phyloP scores from a whole-genome alignment of 257 asterid species.

The Plectranthus barbatus region DNA sequence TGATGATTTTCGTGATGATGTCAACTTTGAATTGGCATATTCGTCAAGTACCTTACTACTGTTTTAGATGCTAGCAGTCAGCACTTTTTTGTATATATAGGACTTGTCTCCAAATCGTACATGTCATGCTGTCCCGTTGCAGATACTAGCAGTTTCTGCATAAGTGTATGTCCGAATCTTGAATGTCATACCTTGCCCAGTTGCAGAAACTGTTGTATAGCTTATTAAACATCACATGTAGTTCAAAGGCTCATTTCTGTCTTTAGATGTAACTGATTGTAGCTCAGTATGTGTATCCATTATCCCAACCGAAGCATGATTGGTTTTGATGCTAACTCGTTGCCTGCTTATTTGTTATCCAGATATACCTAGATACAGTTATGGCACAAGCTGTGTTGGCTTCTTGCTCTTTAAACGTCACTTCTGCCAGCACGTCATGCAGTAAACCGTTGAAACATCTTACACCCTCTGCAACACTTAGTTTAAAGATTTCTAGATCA shows the following conservation, averaged over 20 bases:
- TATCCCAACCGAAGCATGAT: neutral
- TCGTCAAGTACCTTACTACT: too few species aligned
- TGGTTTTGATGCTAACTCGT: neutral
- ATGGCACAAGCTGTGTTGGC: conserved; percentile 74
- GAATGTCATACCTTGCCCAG: too few species aligned
- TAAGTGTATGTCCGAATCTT: too few species aligned
- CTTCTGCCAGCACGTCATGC: conserved; percentile 25
- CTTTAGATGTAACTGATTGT: neutral
- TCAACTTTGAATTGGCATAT: neutral
- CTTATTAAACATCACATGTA: neutral
- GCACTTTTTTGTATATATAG: too few species aligned
- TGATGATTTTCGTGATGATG: neutral
- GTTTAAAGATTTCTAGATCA: conserved; percentile 19
- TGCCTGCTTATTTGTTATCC: conserved; percentile 4
- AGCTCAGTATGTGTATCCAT: neutral
- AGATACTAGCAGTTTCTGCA: neutral
- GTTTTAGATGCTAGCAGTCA: too few species aligned
- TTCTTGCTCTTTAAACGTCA: conserved; percentile 43
- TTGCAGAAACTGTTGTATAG: neutral
- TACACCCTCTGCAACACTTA: conserved; percentile 26
- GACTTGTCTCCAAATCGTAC: neutral
- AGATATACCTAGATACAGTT: conserved; percentile 19
- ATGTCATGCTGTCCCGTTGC: neutral
- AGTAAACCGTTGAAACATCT: conserved; percentile 21
- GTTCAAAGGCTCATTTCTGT: neutral